phyloP scores from a whole-genome alignment of 2,329 filamentous ascomycete genomes.

The Fusarium illudens region DNA sequence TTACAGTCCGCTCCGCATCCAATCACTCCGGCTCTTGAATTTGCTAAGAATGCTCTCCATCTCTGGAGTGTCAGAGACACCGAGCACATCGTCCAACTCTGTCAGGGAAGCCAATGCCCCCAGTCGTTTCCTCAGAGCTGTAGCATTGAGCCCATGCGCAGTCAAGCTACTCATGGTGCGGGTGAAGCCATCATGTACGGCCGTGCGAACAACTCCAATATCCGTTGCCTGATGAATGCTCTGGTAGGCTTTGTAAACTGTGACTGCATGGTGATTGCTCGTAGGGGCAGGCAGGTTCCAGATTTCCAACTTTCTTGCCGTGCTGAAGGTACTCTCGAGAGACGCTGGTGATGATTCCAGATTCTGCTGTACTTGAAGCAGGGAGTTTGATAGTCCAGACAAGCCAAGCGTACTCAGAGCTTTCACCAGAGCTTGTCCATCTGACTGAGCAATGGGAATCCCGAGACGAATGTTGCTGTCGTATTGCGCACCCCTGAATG shows the following conservation, averaged over 20 bases:
- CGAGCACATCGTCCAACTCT: slow-evolving; percentile 82
- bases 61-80: slow-evolving; percentile 65
- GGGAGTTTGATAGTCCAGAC: slow-evolving; percentile 82
- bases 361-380: slow-evolving; percentile 74
- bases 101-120: slow-evolving; percentile 75
- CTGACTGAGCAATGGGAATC: slow-evolving; percentile 63
- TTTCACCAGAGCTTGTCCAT: slow-evolving; percentile 75
- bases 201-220: slow-evolving; percentile 59
- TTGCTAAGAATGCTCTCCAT: slow-evolving; percentile 68
- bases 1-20: slow-evolving; percentile 86
- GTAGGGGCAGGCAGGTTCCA: slow-evolving; percentile 87
- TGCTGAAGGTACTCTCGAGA: slow-evolving; percentile 77
- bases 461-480: slow-evolving; percentile 80
- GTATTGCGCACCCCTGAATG: slow-evolving; percentile 90
- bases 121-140: slow-evolving; percentile 63
- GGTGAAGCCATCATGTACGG: slow-evolving; percentile 70
- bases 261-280: slow-evolving; percentile 70
- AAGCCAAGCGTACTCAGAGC: slow-evolving; percentile 84
- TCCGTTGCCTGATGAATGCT: slow-evolving; percentile 74
- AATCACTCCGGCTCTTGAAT: slow-evolving; percentile 72
- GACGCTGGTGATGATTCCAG: slow-evolving; percentile 65
- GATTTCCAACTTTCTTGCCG: slow-evolving; percentile 83
- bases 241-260: slow-evolving; percentile 83
- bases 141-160: slow-evolving; percentile 58
- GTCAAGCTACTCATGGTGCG: slow-evolving; percentile 67